Base-by-base conservation (phyloP, 768 basidiomycete species). In the Candolleomyces efflorescens region DNA sequence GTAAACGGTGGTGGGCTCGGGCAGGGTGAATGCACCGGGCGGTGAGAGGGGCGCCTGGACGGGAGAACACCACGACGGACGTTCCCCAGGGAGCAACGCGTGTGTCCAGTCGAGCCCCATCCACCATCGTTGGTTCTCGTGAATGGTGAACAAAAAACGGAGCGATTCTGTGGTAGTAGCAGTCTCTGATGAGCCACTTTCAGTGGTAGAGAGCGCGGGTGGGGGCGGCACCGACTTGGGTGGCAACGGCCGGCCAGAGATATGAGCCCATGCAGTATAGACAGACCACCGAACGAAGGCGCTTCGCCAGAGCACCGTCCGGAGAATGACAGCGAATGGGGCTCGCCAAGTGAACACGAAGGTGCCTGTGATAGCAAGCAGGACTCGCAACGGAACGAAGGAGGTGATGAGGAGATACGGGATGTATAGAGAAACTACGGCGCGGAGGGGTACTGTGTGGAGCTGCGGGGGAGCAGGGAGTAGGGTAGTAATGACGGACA, bases 111-210 rank as follows among this genome's bases (percentile, higher is more conserved):
- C 94, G 45, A 98, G 82, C 12, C 90, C 94, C 83, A 98, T 85
- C 94, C 94, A 98, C 94, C 94, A 96, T 5, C 94, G 82, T 72
- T 97, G 94, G 71, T 96, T 96, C 71, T 97, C 94, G 67, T 92
- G 87, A 11, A 95, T 73, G n/a, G 88, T 92, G 67, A 95, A 95
- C 48, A 90, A 79, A 75, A 95, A 94, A 20, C 89, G 85, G 32
- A 89, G 71, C 17, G 80, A 73, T 47, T 72, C 62, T 0, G 73
- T 63, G 24, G 69, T 63, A 6, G 70, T 45, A 9, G 67, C 62
- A 0, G 73, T 64, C 53, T 78, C 12, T 18, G 44, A 15, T 20
- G 55, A 12, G 36, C 18, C 23, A 26, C 48, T 36, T 5, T 50
- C 48, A 6, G 15, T 27, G 22, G 55, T 38, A 15, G 56, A 18